These are phyloP conservation scores for Boletus pseudo-olivaceus DNA, from an alignment of 768 basidiomycete species.

Conservation along the genomic window DNA sequence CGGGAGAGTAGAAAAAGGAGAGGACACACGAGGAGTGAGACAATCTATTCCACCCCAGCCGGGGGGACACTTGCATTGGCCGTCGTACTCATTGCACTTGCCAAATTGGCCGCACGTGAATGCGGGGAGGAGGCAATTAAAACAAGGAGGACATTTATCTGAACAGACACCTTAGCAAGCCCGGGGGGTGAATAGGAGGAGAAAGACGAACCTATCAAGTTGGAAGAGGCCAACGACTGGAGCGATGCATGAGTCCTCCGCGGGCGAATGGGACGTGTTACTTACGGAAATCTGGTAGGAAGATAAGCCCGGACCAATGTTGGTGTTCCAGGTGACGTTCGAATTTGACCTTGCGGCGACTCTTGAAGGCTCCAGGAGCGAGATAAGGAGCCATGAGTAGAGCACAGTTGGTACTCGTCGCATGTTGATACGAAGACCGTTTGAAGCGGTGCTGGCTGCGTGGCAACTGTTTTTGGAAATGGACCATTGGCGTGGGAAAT, in stretches of 20 bases:
- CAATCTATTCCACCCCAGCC: constrained; percentile 99
- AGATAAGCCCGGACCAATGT: constrained; percentile 14
- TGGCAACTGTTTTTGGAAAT: neutral
- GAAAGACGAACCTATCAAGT: constrained; percentile 12
- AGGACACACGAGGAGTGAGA: constrained; percentile 75
- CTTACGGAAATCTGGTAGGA: constrained; percentile 28
- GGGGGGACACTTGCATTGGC: constrained; percentile 93
- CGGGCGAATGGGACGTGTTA: neutral
- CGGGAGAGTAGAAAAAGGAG: neutral
- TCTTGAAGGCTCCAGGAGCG: neutral
- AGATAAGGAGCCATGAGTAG: constrained; percentile 15
- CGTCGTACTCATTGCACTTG: constrained; percentile 85
- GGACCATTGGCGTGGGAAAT: constrained; percentile 13
- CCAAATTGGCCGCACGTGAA: constrained; percentile 94
- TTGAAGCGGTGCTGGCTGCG: neutral
- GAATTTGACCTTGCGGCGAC: constrained; percentile 4
- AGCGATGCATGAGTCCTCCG: constrained; percentile 10
- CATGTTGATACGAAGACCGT: constrained; percentile 16
- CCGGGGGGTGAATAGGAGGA: too few species aligned
- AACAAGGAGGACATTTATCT: constrained; percentile 82
- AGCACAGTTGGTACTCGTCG: constrained; percentile 18
- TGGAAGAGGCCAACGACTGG: constrained; percentile 22
- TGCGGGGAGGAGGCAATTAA: constrained; percentile 91
- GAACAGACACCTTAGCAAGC: neutral
- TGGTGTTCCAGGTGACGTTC: constrained; percentile 18